These are phyloP conservation scores for Anthracocystis walkeri DNA, from an alignment of 1,284 basidiomycete genomes.

Conservation along the genomic window DNA sequence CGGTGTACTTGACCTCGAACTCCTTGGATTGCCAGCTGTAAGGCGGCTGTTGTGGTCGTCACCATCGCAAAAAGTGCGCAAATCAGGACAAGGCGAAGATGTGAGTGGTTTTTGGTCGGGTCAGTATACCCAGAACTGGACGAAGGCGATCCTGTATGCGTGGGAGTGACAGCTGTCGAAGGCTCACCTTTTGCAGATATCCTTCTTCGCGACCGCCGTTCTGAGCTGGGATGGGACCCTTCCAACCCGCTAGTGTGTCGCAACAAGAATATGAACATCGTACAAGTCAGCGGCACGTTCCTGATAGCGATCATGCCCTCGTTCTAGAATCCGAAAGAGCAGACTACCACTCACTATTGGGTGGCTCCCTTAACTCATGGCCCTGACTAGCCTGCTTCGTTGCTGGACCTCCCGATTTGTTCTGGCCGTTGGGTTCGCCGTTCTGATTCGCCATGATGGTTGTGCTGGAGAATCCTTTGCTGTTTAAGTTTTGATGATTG, in stretches of 20 bases:
- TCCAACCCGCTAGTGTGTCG: slow-evolving; percentile 40
- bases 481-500: not conserved
- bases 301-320: too few relatives aligned
- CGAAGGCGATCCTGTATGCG: too few relatives aligned
- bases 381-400: slow-evolving; percentile 24
- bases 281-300: too few relatives aligned
- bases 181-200: slow-evolving; percentile 42
- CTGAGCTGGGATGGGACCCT: slow-evolving; percentile 32
- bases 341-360: slow-evolving; percentile 18
- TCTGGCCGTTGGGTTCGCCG: not conserved
- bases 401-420: slow-evolving; percentile 1
- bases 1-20: slow-evolving; percentile 43
- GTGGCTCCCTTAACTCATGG: slow-evolving; percentile 25
- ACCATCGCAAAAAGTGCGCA: not conserved
- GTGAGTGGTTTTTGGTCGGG: too few relatives aligned
- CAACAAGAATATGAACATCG: not conserved
- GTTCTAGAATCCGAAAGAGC: not conserved
- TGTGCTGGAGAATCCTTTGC: not conserved
- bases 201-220: slow-evolving; percentile 42
- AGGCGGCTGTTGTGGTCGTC: slow-evolving; percentile 23
- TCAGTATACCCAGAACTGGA: too few relatives aligned
- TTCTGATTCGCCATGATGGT: slow-evolving; percentile 21
- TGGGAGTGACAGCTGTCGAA: not conserved
- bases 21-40: slow-evolving; percentile 46
- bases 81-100: too few relatives aligned